Conservation (phyloP, 2,329 filamentous ascomycete species). For the Diplodia intermedia region DNA sequence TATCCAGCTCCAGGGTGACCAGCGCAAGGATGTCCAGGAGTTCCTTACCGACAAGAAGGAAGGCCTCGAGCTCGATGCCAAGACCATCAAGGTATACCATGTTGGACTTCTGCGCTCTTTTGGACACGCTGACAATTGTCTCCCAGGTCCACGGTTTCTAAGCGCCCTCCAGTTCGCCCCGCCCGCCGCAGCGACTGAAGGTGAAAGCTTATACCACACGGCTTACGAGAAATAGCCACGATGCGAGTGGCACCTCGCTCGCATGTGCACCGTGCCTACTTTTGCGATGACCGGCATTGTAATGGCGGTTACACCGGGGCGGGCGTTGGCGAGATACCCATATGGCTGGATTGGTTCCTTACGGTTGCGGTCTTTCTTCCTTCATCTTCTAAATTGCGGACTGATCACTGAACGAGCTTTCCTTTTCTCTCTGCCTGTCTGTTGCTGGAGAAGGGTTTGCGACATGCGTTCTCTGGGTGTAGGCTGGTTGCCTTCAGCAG, state of each 20-base stretch:
- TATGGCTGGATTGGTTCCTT: conserved; percentile 18
- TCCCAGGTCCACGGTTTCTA: conserved; percentile 49
- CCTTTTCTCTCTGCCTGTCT: conserved; percentile 1
- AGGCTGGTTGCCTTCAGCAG: not conserved
- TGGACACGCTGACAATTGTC: not conserved
- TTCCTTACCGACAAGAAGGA: conserved; percentile 97
- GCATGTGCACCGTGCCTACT: conserved; percentile 15
- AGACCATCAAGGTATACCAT: conserved; percentile 84
- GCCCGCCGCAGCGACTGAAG: conserved; percentile 35
- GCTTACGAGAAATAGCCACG: not conserved
- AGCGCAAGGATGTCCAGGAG: conserved; percentile 98
- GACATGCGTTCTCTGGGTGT: conserved; percentile 7
- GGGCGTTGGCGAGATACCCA: conserved; percentile 30
- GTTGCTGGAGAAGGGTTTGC: conserved; percentile 13
- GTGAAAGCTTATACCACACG: conserved; percentile 11
- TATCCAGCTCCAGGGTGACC: conserved; percentile 99
- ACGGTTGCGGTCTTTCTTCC: conserved; percentile 21
- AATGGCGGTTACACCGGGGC: conserved; percentile 27
- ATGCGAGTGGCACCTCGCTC: conserved; percentile 2
- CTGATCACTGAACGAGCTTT: conserved; percentile 7
- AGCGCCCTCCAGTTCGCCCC: conserved; percentile 36
- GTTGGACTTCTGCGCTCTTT: not conserved
- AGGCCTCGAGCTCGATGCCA: conserved; percentile 89
- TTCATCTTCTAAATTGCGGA: conserved; percentile 1
- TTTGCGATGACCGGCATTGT: conserved; percentile 17